Conservation (phyloP, 257 asterid species). For the Capsicum chinense region DNA sequence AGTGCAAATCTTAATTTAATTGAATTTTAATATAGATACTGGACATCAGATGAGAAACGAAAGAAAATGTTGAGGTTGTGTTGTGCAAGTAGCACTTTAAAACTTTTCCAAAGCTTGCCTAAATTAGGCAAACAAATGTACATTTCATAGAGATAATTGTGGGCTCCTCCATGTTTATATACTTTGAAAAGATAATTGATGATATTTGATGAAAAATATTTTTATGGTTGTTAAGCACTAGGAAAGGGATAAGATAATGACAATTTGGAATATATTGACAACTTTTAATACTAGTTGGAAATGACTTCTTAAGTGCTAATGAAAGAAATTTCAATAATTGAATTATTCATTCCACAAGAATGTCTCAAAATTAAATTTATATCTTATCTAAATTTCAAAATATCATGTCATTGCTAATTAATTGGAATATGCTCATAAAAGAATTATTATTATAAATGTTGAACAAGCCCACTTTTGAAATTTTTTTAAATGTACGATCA, state of each 20-base stretch:
- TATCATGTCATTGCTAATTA: neutral
- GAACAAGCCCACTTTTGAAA: neutral
- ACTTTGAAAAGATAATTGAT: neutral
- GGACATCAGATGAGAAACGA: neutral
- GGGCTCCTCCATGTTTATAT: neutral
- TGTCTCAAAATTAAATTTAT: neutral
- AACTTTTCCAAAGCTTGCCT: conserved; percentile 11
- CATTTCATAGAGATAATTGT: neutral
- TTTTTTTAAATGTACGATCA: neutral
- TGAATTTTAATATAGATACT: fast-evolving
- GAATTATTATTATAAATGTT: neutral
- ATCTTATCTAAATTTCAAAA: neutral
- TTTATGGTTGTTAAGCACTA: conserved; percentile 18
- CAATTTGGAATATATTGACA: neutral
- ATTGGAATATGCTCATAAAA: neutral
- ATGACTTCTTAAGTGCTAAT: conserved; percentile 13
- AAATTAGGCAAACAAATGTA: conserved; percentile 1
- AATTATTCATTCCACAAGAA: conserved; percentile 2
- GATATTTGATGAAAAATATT: neutral
- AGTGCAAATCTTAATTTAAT: neutral
- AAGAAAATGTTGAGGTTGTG: neutral
- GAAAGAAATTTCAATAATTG: conserved; percentile 1
- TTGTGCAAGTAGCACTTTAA: neutral
- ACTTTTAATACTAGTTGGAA: neutral
- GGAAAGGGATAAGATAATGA: conserved; percentile 13